Base-by-base conservation (phyloP, 1,284 basidiomycete species). In the Sporisorium exsertum region DNA sequence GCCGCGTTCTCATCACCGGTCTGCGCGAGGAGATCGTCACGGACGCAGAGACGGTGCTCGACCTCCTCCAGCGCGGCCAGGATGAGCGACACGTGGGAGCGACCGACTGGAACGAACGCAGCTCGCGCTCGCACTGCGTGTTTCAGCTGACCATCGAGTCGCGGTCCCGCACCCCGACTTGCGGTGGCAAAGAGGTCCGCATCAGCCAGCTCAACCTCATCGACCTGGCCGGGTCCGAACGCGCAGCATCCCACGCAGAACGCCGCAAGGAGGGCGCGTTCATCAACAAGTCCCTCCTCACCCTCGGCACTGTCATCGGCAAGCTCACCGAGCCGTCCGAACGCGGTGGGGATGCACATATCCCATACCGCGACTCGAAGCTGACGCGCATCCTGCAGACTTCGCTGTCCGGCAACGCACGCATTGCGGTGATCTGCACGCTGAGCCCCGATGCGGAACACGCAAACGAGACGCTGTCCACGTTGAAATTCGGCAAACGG, bases 61-160 rank as follows among this genome's bases (percentile, higher is more conserved):
- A 86, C 13, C 92, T 98, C 2, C 87, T 99, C 66, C 89, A 90
- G 72, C 88, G 93, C 26, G 96, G 96, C 10, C 94, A 96, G 84
- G 91, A 91, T 0, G 93, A 94, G 80, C 88, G 96, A 37, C 89
- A 95, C 76, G 95, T 95, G 8, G 96, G 95, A 0, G 93, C 91
- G 70, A 99, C 96, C 15, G 96, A 99, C 85, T 99, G 95, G 94
- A 99, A 99, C 84, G 93, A 95, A 81, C 88, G 95, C 53, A 94
- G 93, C 87, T 95, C 93, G 78, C 89, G 96, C n/a, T 94, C 92
- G 87, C 96, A 98, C 86, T 94, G 93, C 76, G 88, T 89, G 2
- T 89, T 89, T 65, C 87, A 88, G 1, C 87, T 90, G 43, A 88
- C 88, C 20, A 86, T 86, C 68, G 77, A 80, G 61, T 78, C 77